These are phyloP conservation scores for Chaetomiaceae sp. DNA, from an alignment of 2,329 filamentous ascomycete genomes.

Conservation along the genomic window DNA sequence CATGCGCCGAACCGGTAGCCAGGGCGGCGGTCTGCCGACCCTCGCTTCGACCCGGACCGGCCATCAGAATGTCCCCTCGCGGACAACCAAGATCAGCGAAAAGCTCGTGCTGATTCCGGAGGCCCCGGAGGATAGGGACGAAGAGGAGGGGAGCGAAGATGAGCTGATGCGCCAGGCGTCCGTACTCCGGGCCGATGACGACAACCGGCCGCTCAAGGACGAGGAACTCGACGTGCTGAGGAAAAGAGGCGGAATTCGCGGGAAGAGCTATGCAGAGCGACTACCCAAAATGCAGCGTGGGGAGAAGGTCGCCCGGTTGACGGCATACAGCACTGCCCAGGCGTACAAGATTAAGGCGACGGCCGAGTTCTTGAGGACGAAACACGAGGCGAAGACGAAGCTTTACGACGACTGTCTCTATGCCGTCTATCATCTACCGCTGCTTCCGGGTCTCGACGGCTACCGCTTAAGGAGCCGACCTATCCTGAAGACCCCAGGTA, in stretches of 20 bases:
- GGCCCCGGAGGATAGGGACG: slow-evolving; percentile 57
- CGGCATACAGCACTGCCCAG: slow-evolving; percentile 93
- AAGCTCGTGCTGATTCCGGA: slow-evolving; percentile 95
- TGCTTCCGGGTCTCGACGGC: slow-evolving; percentile 79
- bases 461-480: slow-evolving; percentile 87
- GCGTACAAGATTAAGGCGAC: slow-evolving; percentile 84
- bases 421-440: slow-evolving; percentile 85
- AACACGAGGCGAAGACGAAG: slow-evolving; percentile 88
- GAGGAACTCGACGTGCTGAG: slow-evolving; percentile 62
- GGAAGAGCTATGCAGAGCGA: slow-evolving; percentile 92
- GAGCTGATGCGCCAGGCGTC: slow-evolving; percentile 46
- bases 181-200: slow-evolving; percentile 39
- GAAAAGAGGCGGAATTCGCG: slow-evolving; percentile 55
- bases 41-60: slow-evolving; percentile 34
- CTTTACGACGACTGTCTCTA: slow-evolving; percentile 98
- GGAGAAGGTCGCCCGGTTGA: slow-evolving; percentile 83
- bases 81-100: slow-evolving; percentile 91
- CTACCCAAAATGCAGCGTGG: slow-evolving; percentile 82
- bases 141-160: slow-evolving; percentile 54
- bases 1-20: slow-evolving; percentile 36
- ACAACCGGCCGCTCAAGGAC: slow-evolving; percentile 62
- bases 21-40: slow-evolving; percentile 31
- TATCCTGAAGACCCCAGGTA: slow-evolving; percentile 83
- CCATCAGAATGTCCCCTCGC: slow-evolving; percentile 64
- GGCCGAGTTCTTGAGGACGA: slow-evolving; percentile 82